Evolutionary conservation across 2,329 filamentous ascomycete species (phyloP), one percentile per base, ranked within the genome.

Genomic region (Fusarium sp.): DNA sequence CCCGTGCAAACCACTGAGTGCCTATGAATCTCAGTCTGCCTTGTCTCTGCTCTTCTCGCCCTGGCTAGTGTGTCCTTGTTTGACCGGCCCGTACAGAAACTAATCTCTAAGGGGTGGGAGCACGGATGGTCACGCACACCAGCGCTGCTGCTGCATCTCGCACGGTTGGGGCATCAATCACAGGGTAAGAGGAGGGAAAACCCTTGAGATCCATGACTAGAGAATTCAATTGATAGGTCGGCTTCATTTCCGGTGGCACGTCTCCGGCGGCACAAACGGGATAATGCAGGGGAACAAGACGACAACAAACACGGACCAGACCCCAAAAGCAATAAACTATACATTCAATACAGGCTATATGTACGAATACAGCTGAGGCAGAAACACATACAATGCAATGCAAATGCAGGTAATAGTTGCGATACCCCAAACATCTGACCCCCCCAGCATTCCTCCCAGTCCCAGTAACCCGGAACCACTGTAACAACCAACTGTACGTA

Each of bases 81-180:
- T 42, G 49, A 41, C 49, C 49, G 49, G 49, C 32, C 49, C 49
- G 49, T 53, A 16, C 24, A 53, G 32, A 52, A 34, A n/a, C 48
- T 52, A 51, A 29, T 20, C 30, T 24, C 24, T 41, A 42, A 42
- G 54, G 47, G 29, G 57, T 45, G 41, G 63, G 52, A 53, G 55
- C 67, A 70, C 67, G 58, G 67, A 52, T 61, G 46, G 57, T 32
- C 47, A 42, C 46, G 57, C 60, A 65, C 60, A 53, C 45, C 61
- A 65, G 60, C 60, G 52, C 40, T 65, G 44, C 40, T 65, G 57
- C 52, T 30, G 52, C 30, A 41, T 34, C 59, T 67, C 68, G 68
- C 68, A 70, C 68, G 68, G 68, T 71, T 70, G 68, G 68, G 68
- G 67, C 61, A 53, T 42, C 49, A 25, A 29, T 29, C 27, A 29